Base-by-base conservation (phyloP, 176 grass and related monocot species). In the Bolboschoenus planiculmis region DNA sequence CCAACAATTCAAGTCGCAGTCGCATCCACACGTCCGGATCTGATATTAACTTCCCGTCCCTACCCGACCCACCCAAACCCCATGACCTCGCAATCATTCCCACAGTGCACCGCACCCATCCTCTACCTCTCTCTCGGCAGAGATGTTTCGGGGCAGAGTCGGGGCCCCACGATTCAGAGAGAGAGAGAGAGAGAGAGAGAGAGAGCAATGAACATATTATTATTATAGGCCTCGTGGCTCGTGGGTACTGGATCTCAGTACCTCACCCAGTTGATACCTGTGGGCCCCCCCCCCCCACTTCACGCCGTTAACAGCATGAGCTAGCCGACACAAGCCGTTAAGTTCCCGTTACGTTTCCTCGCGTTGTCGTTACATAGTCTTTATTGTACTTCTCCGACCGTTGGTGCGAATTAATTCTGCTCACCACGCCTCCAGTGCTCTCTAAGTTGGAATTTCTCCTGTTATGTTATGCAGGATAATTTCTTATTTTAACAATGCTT, bases 311-410 rank as follows among this genome's bases (percentile, higher is more conserved):
- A 39, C 56, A 33, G 27, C 5, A 29, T 11, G 21, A 23, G 27
- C 55, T 68, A 70, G 44, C 84, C 84, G 84, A 86, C 84, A 80
- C 73, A 50, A 6, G 44, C 73, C 73, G 84, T 80, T 71, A 79
- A n/a, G 55, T 39, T 74, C 40, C 23, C 56, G 36, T 44, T 57
- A 43, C 11, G 60, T 82, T 82, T 48, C 3, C 59, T 77, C 7
- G 4, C 42, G 65, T 21, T 39, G 65, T 4, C 14, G n/a, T 81
- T 63, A 81, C 56, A 56, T 56, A 35, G 55, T 80, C 34, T 78
- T 78, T 27, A 76, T 56, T 27, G 26, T 56, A 23, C 35, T 71
- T 73, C 27, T 44, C 23, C 15, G 73, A 75, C 84, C 56, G 56
- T 85, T 79, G 37, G 24, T 8, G 1, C 6, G 23, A 29, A 85